These are phyloP conservation scores for Penicillium egyptiacum DNA, from an alignment of 495 filamentous ascomycete species.

Conservation along the genomic window DNA sequence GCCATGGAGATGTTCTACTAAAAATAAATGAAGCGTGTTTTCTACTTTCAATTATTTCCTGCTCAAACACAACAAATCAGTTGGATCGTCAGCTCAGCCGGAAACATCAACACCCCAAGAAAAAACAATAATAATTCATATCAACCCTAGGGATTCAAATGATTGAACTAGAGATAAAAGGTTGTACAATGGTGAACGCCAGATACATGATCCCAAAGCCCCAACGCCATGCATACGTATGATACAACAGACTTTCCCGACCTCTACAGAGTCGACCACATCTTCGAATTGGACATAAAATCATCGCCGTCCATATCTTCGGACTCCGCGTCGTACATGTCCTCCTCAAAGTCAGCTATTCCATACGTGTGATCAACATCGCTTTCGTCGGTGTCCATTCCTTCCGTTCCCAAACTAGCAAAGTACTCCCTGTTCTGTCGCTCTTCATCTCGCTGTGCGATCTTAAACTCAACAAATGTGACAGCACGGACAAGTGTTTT, in stretches of 20 bases:
- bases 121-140: background rate
- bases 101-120: background rate
- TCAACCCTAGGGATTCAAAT: background rate
- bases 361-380: constrained; percentile 27
- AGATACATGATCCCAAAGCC: constrained; percentile 1
- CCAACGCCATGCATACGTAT: constrained; percentile 8
- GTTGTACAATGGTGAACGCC: constrained; percentile 1
- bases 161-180: background rate
- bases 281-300: background rate
- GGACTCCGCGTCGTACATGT: constrained; percentile 30
- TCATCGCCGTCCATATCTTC: constrained; percentile 14
- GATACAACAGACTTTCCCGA: background rate
- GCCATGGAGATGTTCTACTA: background rate
- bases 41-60: background rate
- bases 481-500: constrained; percentile 50
- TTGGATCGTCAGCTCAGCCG: background rate
- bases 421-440: constrained; percentile 35
- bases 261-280: constrained; percentile 3
- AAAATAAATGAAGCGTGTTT: background rate
- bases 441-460: constrained; percentile 44
- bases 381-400: constrained; percentile 18
- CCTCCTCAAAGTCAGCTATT: constrained; percentile 32
- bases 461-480: constrained; percentile 44
- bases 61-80: background rate
- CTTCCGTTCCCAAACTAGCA: constrained; percentile 24